These are phyloP conservation scores for Metschnikowia continentalis DNA, from an alignment of 805 yeast genomes.

Conservation along the genomic window DNA sequence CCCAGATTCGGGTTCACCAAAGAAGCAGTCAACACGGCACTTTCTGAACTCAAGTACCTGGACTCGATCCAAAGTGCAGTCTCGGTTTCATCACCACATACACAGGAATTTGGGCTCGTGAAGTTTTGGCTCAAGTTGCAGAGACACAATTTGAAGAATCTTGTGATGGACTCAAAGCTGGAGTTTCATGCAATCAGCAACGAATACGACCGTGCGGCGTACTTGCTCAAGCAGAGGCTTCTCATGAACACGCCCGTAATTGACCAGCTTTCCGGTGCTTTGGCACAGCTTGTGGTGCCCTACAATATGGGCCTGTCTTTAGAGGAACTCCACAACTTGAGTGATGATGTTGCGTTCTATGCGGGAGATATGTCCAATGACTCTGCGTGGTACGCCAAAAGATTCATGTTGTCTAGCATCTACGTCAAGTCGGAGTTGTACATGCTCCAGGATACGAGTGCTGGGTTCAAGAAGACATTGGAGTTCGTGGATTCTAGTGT, in stretches of 20 bases:
- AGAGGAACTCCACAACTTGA: constrained; percentile 65
- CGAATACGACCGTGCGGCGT: constrained; percentile 42
- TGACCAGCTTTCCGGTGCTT: constrained; percentile 43
- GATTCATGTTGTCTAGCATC: constrained; percentile 64
- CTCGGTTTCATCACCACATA: constrained; percentile 22
- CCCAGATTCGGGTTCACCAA: constrained; percentile 52
- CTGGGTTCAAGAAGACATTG: constrained; percentile 51
- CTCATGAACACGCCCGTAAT: constrained; percentile 46
- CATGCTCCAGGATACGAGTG: constrained; percentile 71
- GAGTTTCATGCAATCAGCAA: constrained; percentile 25
- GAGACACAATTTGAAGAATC: constrained; percentile 34
- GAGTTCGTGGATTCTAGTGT: constrained; percentile 62
- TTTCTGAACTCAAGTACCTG: constrained; percentile 45
- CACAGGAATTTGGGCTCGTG: constrained; percentile 50
- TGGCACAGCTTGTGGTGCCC: constrained; percentile 64
- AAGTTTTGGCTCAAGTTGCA: constrained; percentile 45
- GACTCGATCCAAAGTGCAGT: constrained; percentile 48
- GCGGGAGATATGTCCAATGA: constrained; percentile 80
- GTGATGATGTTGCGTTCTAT: constrained; percentile 78
- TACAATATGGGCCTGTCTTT: constrained; percentile 53
- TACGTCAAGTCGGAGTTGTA: constrained; percentile 75
- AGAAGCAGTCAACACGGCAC: constrained; percentile 45
- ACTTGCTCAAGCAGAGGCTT: constrained; percentile 48
- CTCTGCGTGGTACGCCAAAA: constrained; percentile 89
- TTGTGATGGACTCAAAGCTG: constrained; percentile 20